Base-by-base conservation (phyloP, 306 rosid species). In the Aeschynomene evenia region DNA sequence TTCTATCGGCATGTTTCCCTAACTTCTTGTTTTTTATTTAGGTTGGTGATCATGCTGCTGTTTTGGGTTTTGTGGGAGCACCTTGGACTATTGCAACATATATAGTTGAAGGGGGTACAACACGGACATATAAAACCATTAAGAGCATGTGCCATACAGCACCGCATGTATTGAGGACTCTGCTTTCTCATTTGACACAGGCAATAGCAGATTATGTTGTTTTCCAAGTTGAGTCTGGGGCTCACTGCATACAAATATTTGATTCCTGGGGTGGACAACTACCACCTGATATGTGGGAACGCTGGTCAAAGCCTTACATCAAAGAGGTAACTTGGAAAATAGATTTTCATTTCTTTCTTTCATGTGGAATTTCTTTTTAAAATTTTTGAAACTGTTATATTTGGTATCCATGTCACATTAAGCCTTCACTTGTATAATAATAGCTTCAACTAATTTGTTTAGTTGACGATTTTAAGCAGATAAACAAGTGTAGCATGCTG, bases 211-310 rank as follows among this genome's bases (percentile, higher is more conserved):
- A 94, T 40, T 94, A 94, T 70, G 73, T 91, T 48, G 63, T 90
- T 76, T 94, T 77, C 77, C 98, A 94, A 88, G 87, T 94, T 46
- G 86, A 90, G 34, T 87, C 97, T 61, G 98, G 98, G 71, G 98
- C 97, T 63, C 89, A 94, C 70, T 94, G 98, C 81, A 94, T 94
- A 73, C 98, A 90, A 73, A 90, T 90, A 82, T 94, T 94, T 80
- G 99, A 91, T 80, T 91, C 97, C n/a, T 94, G 97, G 99, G 99
- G 99, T 48, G 99, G 99, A 62, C 99, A 94, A 75, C 83, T 90
- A 71, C 86, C 97, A 9, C 99, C 99, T 11, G 70, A 73, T 42
- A 88, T 94, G 97, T 94, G 99, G 99, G 99, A 94, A 39, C 64
- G 71, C 58, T 94, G 99, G 99, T 91, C 99, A 46, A 94, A 89